A percentile compares a stretch with the other conserved stretches of the same genome.
Evolutionary conservation across 2,329 filamentous ascomycete genomes (phyloP).

Genomic region (Diaporthe destruens): DNA sequence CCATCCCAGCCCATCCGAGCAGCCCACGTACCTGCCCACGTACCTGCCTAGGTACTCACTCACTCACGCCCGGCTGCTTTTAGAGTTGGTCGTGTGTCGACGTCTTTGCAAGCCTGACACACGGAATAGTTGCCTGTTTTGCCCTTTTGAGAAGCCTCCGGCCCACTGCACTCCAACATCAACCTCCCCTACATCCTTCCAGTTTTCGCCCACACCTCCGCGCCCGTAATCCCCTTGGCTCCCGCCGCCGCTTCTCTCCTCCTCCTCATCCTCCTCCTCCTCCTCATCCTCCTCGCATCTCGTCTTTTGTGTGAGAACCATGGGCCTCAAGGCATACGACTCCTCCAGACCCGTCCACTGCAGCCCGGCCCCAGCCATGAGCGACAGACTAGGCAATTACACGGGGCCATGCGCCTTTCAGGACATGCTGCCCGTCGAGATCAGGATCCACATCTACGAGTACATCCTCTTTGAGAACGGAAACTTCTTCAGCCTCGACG

Average conservation of each 20-base stretch:
- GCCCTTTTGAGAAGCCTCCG: constrained; percentile 40
- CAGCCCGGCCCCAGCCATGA: constrained; percentile 31
- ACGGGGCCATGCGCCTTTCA: constrained; percentile 36
- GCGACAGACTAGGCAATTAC: constrained; percentile 11
- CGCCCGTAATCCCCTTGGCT: constrained; percentile 8
- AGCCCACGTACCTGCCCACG: no score
- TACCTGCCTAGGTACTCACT: no score
- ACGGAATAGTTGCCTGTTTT: constrained; percentile 41
- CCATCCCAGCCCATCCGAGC: not conserved
- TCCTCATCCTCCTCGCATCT: not conserved
- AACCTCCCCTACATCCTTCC: constrained; percentile 33
- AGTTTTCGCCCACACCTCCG: constrained; percentile 20
- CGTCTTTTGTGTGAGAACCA: constrained; percentile 28
- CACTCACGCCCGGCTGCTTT: not conserved
- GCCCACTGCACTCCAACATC: constrained; percentile 34
- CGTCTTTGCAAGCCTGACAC: constrained; percentile 30
- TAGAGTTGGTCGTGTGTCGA: constrained; percentile 29
- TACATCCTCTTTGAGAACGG: constrained; percentile 41
- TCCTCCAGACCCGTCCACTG: constrained; percentile 23
- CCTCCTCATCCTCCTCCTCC: not conserved
- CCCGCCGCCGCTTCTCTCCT: not conserved
- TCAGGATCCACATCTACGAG: constrained; percentile 41
- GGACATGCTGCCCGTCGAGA: constrained; percentile 38
- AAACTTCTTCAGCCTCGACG: constrained; percentile 41
- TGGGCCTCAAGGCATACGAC: constrained; percentile 32